Evolutionary conservation across 768 basidiomycete genomes (phyloP).

Genomic region (Boletus insuetus): DNA sequence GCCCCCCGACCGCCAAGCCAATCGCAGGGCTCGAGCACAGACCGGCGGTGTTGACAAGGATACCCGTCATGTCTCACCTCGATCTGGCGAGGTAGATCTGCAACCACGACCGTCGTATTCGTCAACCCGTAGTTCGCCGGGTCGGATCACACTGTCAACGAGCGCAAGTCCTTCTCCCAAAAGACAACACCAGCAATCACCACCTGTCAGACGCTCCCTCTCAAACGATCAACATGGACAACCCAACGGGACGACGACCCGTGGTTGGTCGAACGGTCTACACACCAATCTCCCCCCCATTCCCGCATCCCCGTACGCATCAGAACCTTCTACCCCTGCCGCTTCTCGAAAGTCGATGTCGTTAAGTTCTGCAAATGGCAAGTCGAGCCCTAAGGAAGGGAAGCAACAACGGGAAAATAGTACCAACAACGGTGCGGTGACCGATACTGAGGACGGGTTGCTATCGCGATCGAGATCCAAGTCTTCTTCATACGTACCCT

Average conservation of each 20-base stretch:
- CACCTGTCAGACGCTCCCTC: slow-evolving; percentile 31
- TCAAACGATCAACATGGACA: slow-evolving; percentile 31
- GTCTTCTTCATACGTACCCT: slow-evolving; percentile 53
- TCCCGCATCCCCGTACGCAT: slow-evolving; percentile 64
- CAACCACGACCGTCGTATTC: slow-evolving; percentile 31
- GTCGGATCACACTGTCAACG: slow-evolving; percentile 25
- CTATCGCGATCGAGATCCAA: slow-evolving; percentile 49
- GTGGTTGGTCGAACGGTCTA: slow-evolving; percentile 34
- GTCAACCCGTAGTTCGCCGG: slow-evolving; percentile 33
- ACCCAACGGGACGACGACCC: slow-evolving; percentile 22
- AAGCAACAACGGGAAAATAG: slow-evolving; percentile 25
- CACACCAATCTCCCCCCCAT: slow-evolving; percentile 53
- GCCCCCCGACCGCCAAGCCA: slow-evolving; percentile 28
- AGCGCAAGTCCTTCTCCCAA: slow-evolving; percentile 25
- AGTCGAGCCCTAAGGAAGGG: slow-evolving; percentile 33
- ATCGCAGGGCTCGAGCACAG: slow-evolving; percentile 39
- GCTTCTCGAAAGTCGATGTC: slow-evolving; percentile 48
- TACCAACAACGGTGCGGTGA: slow-evolving; percentile 25
- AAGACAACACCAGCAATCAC: slow-evolving; percentile 20
- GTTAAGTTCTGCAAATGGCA: slow-evolving; percentile 34
- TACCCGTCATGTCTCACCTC: slow-evolving; percentile 29
- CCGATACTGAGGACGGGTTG: slow-evolving; percentile 37
- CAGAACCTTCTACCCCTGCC: slow-evolving; percentile 58
- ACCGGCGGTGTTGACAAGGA: slow-evolving; percentile 34
- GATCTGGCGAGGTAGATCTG: slow-evolving; percentile 26